These are phyloP conservation scores for Phytophthora kernoviae DNA, from an alignment of 352 stramenopile species.

Conservation along the genomic window DNA sequence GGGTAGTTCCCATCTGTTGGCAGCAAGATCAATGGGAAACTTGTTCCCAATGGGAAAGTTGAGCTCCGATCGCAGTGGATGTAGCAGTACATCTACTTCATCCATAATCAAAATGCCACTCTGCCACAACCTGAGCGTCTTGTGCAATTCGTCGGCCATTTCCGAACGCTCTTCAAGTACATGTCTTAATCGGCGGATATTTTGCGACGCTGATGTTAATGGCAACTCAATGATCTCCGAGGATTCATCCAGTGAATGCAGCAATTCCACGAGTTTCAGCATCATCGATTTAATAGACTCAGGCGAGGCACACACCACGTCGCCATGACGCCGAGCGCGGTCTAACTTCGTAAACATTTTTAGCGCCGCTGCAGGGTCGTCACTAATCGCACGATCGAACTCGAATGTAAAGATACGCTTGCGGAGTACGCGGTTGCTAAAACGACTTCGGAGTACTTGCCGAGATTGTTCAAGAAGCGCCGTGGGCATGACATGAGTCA, in stretches of 20 bases:
- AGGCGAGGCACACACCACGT: constrained; percentile 98
- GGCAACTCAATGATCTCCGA: constrained; percentile 71
- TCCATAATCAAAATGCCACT: constrained; percentile 94
- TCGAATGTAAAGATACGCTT: constrained; percentile 99
- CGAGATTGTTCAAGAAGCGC: constrained; percentile 98
- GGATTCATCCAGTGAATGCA: constrained; percentile 91
- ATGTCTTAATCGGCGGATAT: constrained; percentile 67
- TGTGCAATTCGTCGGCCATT: constrained; percentile 91
- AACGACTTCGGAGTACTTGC: constrained; percentile 97
- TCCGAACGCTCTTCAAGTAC: constrained; percentile 81
- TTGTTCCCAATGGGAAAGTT: constrained; percentile 94
- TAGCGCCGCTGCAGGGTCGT: constrained; percentile 64
- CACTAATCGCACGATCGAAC: constrained; percentile 96
- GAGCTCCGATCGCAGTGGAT: constrained; percentile 90
- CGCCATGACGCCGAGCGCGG: constrained; percentile 86
- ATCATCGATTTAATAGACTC: constrained; percentile 99
- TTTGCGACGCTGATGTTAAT: constrained; percentile 65
- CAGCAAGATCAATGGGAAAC: constrained; percentile 88
- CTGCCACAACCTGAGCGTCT: constrained; percentile 91
- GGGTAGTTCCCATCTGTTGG: constrained; percentile 92
- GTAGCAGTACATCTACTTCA: constrained; percentile 92
- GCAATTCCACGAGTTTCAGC: constrained; percentile 97
- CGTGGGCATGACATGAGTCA: constrained; percentile 98
- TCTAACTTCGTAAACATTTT: constrained; percentile 89
- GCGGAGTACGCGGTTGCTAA: constrained; percentile 95